Conservation (phyloP, 306 rosid genomes). For the Rosa multiflora region DNA sequence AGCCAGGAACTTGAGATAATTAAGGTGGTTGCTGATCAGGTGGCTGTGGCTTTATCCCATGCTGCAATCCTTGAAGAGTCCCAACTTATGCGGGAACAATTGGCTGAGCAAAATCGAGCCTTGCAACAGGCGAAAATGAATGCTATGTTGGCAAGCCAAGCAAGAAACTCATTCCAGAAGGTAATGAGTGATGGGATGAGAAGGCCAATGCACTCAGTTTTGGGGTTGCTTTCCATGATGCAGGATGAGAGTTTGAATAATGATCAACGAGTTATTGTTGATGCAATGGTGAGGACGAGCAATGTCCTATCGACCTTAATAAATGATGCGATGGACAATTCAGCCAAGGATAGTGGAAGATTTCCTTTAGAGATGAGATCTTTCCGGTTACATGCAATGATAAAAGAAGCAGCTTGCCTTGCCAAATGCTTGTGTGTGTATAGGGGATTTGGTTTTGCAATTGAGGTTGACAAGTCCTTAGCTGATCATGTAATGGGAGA, state of each 20-base stretch:
- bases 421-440: conserved; percentile 84
- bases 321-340: conserved; percentile 86
- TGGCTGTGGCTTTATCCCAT: conserved; percentile 98
- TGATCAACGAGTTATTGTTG: conserved; percentile 77
- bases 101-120: conserved; percentile 95
- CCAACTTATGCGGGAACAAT: conserved; percentile 92
- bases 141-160: conserved; percentile 99
- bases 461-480: conserved; percentile 80
- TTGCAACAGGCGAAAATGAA: conserved; percentile 80
- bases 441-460: conserved; percentile 61
- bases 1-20: conserved; percentile 87
- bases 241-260: conserved; percentile 63
- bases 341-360: conserved; percentile 74
- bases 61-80: conserved; percentile 99
- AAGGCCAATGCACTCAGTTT: conserved; percentile 96
- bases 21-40: conserved; percentile 98
- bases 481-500: conserved; percentile 91
- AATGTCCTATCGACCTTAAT: conserved; percentile 83
- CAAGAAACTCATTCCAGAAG: conserved; percentile 83
- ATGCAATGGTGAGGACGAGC: conserved; percentile 87
- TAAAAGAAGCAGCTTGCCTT: conserved; percentile 95
- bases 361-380: conserved; percentile 75
- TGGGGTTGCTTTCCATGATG: conserved; percentile 89
- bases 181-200: conserved; percentile 99
- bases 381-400: conserved; percentile 72